Conservation (phyloP, 306 rosid genomes). For the Dalbergia cultrata region DNA sequence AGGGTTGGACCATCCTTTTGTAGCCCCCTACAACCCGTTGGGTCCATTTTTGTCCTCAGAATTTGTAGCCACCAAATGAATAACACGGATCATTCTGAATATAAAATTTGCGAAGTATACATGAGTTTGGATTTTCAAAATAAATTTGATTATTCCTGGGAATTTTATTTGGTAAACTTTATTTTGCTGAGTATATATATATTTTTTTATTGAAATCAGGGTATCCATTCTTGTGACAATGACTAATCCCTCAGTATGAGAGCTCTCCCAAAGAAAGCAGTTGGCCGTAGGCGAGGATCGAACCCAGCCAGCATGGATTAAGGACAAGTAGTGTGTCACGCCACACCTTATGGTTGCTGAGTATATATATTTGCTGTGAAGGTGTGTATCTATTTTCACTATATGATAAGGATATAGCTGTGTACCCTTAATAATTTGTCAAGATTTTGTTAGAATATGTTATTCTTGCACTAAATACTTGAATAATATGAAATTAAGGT, state of each 20-base stretch:
- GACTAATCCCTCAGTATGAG: too few relatives aligned
- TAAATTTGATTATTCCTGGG: background rate
- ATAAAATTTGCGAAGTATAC: too few relatives aligned
- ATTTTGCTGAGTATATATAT: background rate
- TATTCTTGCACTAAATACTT: background rate
- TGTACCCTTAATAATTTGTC: background rate
- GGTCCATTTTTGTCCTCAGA: constrained; percentile 33
- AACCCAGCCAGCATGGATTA: too few relatives aligned
- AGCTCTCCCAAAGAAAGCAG: too few relatives aligned
- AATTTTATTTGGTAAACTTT: background rate
- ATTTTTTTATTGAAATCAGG: too few relatives aligned
- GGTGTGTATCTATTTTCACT: background rate
- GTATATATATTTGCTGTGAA: background rate
- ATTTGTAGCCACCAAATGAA: constrained; percentile 32
- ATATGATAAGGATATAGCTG: background rate
- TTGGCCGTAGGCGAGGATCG: too few relatives aligned
- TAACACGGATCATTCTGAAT: background rate
- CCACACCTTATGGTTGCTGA: too few relatives aligned
- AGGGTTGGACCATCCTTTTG: constrained; percentile 40
- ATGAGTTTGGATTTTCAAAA: too few relatives aligned
- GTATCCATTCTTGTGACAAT: too few relatives aligned
- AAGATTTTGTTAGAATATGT: background rate
- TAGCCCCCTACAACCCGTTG: background rate
- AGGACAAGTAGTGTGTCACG: too few relatives aligned
- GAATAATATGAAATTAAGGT: background rate